Evolutionary conservation across 441 rosid species (phyloP), one percentile per base, ranked within the genome.

Genomic region (Cnidoscolus chayamansa): DNA sequence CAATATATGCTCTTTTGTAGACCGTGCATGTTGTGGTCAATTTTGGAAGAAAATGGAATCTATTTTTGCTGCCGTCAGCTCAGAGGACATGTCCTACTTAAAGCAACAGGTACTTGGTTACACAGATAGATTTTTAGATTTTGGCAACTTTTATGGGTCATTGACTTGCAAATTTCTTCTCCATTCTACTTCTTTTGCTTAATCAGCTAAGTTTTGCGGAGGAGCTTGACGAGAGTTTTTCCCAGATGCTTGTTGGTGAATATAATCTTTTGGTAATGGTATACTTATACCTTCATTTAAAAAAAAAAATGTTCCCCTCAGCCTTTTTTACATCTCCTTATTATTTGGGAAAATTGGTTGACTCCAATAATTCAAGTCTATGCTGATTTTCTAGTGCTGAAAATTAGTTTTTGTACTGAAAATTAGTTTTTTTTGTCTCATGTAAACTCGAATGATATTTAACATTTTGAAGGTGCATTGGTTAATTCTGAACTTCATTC

Each of bases 21-120:
- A 79, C 81, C 82, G 80, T 78, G 89, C 91, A 51, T 88, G 90
- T 77, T 84, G 88, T 79, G 89, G 94, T 65, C 77, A 79, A 69
- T 88, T 91, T 81, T 93, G 98, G 99, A 90, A 91, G 89, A 84
- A 86, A 82, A 83, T 93, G 96, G 97, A 90, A 80, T 82, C 83
- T 72, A 55, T 86, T 63, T 96, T 93, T 78, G 74, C 84, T 77
- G 82, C 91, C 57, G 80, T 85, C 61, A 79, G 81, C 84, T 71
- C 83, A 30, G 96, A 88, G 75, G 90, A 93, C 81, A 40, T 83
- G 68, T 90, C 87, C 60, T 86, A 80, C 85, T 75, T 90, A 80
- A 87, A 88, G 76, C 87, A 96, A 74, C 97, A 96, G 95, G 98
- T 91, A 80, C 73, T 37, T 72, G 68, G 73, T 51, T 63, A 7